Base-by-base conservation (phyloP, 1,284 basidiomycete species). In the Coriolopsis trogii region DNA sequence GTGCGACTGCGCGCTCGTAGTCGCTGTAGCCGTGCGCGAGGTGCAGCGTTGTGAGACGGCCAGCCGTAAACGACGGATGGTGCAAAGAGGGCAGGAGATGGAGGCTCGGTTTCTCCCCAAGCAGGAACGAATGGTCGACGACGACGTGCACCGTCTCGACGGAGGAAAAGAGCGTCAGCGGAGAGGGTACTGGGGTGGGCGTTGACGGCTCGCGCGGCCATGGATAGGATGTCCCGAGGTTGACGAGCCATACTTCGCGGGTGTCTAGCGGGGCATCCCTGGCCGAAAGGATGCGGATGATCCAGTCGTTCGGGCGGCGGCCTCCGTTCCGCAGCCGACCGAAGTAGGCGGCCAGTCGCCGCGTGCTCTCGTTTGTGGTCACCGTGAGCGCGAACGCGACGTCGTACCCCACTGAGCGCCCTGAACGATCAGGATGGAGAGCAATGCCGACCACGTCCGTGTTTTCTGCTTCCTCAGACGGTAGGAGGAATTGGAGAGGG, bases 231-330 rank as follows among this genome's bases (percentile, higher is more conserved):
- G 16, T 7, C 7, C 28, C 15, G 8, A 20, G 28, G 18, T 42
- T 42, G 16, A 31, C 16, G n/a, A 48, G 18, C 39, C 46, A 48
- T 40, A 29, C 39, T 18, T 48, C 46, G 5, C 40, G 37, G 10
- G 41, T 16, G 24, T 16, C 37, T 16, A 34, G n/a, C 23, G n/a
- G 1, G 7, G 46, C 9, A 6, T 12, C 2, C 6, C 26, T 36
- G n/a, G 30, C 30, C 4, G 18, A 23, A 34, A 44, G 28, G 8
- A 34, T 5, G 6, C n/a, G 18, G 10, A 12, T 7, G 1, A 43
- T 26, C 49, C 49, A 50, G 2, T 4, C 4, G 4, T 10, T 2
- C 3, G 23, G 12, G 20, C 20, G 7, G 13, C 12, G 20, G 36
- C 49, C 49, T 29, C n/a, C 29, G 20, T n/a, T 9, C 12, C 29